These are phyloP conservation scores for Kazachstania africana DNA, from an alignment of 805 yeast genomes.

Conservation along the genomic window DNA sequence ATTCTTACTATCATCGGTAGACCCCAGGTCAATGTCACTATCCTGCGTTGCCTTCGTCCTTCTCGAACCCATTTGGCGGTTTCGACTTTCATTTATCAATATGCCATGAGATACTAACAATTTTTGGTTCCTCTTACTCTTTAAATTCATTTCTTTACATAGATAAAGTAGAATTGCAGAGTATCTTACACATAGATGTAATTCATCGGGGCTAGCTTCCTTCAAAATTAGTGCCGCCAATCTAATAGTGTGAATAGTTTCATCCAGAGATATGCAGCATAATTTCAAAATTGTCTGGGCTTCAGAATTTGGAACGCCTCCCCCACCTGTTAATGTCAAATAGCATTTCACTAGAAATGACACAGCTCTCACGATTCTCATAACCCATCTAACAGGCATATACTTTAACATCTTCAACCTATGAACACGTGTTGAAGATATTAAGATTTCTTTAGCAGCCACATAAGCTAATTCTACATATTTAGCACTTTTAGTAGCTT, in stretches of 20 bases:
- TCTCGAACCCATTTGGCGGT: too few relatives aligned
- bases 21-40: background rate
- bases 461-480: constrained; percentile 72
- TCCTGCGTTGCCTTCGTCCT: too few relatives aligned
- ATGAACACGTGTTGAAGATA: constrained; percentile 60
- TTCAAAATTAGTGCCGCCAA: constrained; percentile 61
- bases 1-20: background rate
- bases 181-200: constrained; percentile 73
- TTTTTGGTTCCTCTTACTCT: constrained; percentile 14
- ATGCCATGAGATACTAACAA: constrained; percentile 3
- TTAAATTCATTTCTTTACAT: constrained; percentile 59
- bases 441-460: constrained; percentile 72
- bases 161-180: constrained; percentile 66
- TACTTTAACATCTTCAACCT: constrained; percentile 48
- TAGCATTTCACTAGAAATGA: constrained; percentile 85
- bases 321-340: constrained; percentile 35
- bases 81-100: constrained; percentile 3
- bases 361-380: constrained; percentile 74
- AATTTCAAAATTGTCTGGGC: constrained; percentile 41
- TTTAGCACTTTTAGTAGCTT: constrained; percentile 58
- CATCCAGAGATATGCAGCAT: constrained; percentile 59
- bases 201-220: constrained; percentile 81
- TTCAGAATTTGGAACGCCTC: constrained; percentile 24
- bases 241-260: constrained; percentile 54
- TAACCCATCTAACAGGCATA: constrained; percentile 91